phyloP scores from a whole-genome alignment of 768 basidiomycete species.

The Mycena metata region DNA sequence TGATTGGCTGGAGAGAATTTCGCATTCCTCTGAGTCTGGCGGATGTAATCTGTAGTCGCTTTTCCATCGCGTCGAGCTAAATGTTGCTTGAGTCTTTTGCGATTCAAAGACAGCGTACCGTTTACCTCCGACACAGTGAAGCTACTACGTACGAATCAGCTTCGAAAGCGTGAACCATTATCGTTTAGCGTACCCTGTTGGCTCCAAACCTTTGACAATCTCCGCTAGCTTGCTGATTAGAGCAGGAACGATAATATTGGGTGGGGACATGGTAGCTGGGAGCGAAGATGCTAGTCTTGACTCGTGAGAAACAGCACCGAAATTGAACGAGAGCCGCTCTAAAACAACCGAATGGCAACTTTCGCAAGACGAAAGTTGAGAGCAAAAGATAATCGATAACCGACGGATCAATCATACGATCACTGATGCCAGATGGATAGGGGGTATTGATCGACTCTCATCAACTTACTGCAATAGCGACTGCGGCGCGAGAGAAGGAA shows the following conservation, averaged over 20 bases:
- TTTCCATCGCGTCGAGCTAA: constrained; percentile 24
- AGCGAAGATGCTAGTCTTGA: too few relatives aligned
- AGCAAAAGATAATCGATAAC: too few relatives aligned
- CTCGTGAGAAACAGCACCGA: too few relatives aligned
- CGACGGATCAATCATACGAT: too few relatives aligned
- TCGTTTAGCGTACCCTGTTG: constrained; percentile 1
- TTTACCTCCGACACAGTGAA: constrained; percentile 22
- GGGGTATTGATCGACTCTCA: too few relatives aligned
- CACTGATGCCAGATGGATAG: too few relatives aligned
- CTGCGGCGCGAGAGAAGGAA: too few relatives aligned
- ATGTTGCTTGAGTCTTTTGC: not conserved
- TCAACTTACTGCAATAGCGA: too few relatives aligned
- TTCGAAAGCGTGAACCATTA: not conserved
- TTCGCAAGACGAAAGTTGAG: too few relatives aligned
- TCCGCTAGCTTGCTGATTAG: constrained; percentile 21
- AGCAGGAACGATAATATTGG: not conserved
- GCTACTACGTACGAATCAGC: constrained; percentile 5
- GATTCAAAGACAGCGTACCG: not conserved
- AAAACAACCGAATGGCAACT: too few relatives aligned
- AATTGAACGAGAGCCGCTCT: too few relatives aligned
- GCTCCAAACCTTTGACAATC: not conserved
- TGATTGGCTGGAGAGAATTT: constrained; percentile 28
- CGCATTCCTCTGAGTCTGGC: constrained; percentile 22
- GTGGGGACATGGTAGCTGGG: too few relatives aligned
- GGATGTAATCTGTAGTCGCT: constrained; percentile 6